Conservation (phyloP, 169 alveolate genomes). For the Neospora caninum region DNA sequence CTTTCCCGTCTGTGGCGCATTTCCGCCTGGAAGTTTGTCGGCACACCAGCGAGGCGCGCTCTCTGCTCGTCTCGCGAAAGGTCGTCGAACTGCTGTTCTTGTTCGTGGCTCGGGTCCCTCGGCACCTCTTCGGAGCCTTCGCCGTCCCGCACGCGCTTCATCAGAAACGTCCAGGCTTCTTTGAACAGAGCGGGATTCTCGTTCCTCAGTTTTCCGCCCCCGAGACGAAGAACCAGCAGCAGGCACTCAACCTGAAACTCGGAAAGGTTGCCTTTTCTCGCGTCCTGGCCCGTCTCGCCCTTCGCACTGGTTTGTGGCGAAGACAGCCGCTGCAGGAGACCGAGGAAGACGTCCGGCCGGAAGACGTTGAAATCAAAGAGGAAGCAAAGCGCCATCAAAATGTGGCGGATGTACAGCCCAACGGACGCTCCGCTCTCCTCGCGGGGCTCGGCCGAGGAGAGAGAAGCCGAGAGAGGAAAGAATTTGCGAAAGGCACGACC, state of each 20-base stretch:
- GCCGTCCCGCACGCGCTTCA: background rate
- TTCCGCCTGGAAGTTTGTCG: background rate
- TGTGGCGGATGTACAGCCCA: background rate
- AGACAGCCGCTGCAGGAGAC: background rate
- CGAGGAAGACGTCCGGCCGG: background rate
- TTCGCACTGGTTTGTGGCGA: background rate
- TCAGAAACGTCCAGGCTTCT: conserved; percentile 35
- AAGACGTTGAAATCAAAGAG: conserved; percentile 2
- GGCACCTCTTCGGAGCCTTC: background rate
- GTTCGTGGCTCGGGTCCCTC: background rate
- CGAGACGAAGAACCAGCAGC: conserved; percentile 60
- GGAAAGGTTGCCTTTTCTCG: background rate
- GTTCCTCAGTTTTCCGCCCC: conserved; percentile 60
- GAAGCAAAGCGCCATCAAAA: conserved; percentile 7
- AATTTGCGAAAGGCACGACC: conserved; percentile 36
- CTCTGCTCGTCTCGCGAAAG: background rate
- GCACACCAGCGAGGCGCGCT: background rate
- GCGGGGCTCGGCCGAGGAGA: background rate
- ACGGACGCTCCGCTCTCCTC: background rate
- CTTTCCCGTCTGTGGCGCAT: background rate
- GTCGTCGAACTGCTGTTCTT: background rate
- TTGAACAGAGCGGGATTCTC: conserved; percentile 52
- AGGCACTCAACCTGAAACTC: conserved; percentile 63
- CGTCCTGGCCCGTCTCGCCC: background rate
- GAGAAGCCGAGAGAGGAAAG: conserved; percentile 23